Conservation (phyloP, 148 eudicot genomes). For the Rhododendron vialii region DNA sequence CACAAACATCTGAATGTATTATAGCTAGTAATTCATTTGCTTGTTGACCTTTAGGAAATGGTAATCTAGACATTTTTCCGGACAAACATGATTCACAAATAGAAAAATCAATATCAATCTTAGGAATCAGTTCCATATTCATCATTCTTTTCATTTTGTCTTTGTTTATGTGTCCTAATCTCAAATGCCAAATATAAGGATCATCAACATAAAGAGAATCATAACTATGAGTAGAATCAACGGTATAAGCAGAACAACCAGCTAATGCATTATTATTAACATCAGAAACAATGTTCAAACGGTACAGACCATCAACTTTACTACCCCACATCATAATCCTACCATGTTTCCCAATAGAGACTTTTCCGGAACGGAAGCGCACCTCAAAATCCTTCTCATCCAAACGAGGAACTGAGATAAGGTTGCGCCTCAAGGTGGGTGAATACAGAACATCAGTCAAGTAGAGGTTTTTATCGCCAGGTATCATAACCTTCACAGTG, state of each 20-base stretch:
- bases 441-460: background rate
- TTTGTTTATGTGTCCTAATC: background rate
- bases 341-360: background rate
- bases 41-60: background rate
- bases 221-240: background rate
- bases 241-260: background rate
- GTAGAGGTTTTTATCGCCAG: background rate
- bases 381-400: background rate
- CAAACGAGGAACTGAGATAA: background rate
- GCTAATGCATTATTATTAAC: background rate
- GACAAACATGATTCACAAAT: background rate
- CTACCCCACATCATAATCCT: background rate
- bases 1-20: background rate
- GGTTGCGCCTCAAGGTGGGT: background rate
- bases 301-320: background rate
- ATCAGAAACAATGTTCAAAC: background rate
- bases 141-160: background rate
- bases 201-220: background rate
- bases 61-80: background rate
- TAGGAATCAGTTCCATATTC: background rate
- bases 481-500: background rate
- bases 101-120: background rate
- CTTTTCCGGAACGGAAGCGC: background rate
- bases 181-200: background rate
- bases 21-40: background rate